Base-by-base conservation (phyloP, 176 grass and related monocot species). In the Alopecurus myosuroides region DNA sequence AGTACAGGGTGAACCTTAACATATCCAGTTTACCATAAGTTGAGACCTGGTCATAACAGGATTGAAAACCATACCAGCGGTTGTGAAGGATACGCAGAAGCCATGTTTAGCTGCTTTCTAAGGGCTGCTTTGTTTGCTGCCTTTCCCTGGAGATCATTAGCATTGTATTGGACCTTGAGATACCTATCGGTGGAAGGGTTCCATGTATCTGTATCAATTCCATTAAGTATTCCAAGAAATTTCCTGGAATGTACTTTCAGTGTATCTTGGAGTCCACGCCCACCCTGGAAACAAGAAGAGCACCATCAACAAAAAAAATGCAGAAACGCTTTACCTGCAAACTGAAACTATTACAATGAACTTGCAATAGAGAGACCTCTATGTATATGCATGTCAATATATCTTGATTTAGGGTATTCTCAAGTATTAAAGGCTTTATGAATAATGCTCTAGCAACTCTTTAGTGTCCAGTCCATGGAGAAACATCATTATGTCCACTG, bases 191-290 rank as follows among this genome's bases (percentile, higher is more conserved):
- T 93, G 49, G 74, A 86, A 68, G 96, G 93, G 88, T 98, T 98
- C 96, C 96, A 98, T 74, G 91, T 92, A 76, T 94, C 96, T 2
- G 89, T 94, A 87, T 98, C 96, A 6, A 98, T 98, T 77, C 93
- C 93, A 83, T 98, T 98, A 84, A 98, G 91, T 85, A 98, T 91
- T 52, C 96, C 96, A 45, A 95, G 66, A 87, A 98, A 98, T 89
- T 98, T 98, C 84, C 82, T 98, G 14, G 93, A 93, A 84, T 91
- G 88, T 76, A 86, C 72, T 94, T 93, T 94, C 28, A 98, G 85
- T 73, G 93, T 91, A 79, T 88, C 82, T 77, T 98, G 93, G 81
- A 98, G 93, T 39, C 96, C 96, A 77, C 85, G 86, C 49, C 96
- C 96, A 76, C 91, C 93, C 96, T 98, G 68, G 33, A 51, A 63